A percentile compares a stretch with the other conserved stretches of the same genome.
Conservation (phyloP, 2,329 filamentous ascomycete genomes). For the Onygenales sp. region DNA sequence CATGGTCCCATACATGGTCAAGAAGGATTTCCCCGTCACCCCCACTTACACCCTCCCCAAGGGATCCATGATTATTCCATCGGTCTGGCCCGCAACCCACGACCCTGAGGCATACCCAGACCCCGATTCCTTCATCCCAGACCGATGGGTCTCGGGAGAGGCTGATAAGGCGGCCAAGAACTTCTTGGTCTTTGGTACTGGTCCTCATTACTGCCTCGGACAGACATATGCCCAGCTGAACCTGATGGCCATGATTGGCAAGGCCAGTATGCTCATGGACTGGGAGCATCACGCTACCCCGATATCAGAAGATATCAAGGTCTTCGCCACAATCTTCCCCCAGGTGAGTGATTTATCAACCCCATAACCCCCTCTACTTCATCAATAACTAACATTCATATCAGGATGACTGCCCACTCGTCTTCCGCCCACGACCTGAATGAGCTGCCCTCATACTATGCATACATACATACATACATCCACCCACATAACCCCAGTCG, state of each 20-base stretch:
- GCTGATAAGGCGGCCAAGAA: conserved; percentile 92
- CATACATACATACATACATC: too few species aligned
- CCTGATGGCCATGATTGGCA: conserved; percentile 80
- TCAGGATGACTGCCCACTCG: conserved; percentile 4
- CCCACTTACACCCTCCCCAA: conserved; percentile 86
- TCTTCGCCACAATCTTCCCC: conserved; percentile 97
- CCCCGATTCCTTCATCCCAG: conserved; percentile 80
- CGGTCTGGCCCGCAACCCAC: conserved; percentile 80
- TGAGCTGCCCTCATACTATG: conserved; percentile 6
- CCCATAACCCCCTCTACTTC: not conserved
- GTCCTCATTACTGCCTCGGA: conserved; percentile 92
- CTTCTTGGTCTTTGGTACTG: conserved; percentile 90
- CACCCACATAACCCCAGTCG: too few species aligned
- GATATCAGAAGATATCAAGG: conserved; percentile 85
- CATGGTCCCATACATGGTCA: conserved; percentile 91
- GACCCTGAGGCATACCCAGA: conserved; percentile 88
- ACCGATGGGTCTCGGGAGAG: conserved; percentile 82
- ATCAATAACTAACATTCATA: not conserved
- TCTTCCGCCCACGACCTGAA: conserved; percentile 5
- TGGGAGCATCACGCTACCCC: conserved; percentile 85
- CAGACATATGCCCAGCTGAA: conserved; percentile 87
- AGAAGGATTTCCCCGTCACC: conserved; percentile 90
- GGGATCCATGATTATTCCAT: conserved; percentile 89
- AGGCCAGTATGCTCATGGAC: conserved; percentile 75
- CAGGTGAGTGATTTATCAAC: conserved; percentile 52